Percentiles rank a stretch among this genome's conserved stretches.
Conservation (phyloP, 2,329 filamentous ascomycete species). For the Fusarium succisae region DNA sequence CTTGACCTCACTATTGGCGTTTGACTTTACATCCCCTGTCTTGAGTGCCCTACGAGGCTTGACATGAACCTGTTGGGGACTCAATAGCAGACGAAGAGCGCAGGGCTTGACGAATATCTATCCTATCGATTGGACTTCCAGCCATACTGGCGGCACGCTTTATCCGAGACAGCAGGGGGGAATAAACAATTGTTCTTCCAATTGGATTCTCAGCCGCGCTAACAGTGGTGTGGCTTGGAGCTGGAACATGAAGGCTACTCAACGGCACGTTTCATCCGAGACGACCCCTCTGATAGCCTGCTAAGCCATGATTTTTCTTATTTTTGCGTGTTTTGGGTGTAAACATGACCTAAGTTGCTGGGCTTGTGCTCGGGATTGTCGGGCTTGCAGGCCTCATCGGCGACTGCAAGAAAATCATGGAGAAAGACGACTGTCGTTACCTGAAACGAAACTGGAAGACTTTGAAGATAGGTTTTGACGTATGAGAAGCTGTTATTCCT, state of each 20-base stretch:
- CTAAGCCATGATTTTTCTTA: no score
- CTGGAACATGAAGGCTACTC: not conserved
- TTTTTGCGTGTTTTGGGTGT: fast-evolving
- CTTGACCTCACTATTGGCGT: not conserved
- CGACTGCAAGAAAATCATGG: no score
- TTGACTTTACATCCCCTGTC: not conserved
- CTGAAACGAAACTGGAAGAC: no score
- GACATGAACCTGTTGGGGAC: not conserved
- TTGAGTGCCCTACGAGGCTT: not conserved
- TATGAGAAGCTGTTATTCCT: no score
- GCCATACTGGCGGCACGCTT: not conserved
- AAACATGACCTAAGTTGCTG: no score
- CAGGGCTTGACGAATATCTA: not conserved
- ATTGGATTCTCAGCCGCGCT: not conserved
- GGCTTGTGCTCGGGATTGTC: no score
- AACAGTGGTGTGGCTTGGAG: not conserved
- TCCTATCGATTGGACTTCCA: not conserved
- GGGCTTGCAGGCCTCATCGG: fast-evolving
- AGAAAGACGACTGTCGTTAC: no score
- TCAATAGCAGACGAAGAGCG: not conserved
- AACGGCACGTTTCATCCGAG: not conserved
- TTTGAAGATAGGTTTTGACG: no score
- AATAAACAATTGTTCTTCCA: fast-evolving
- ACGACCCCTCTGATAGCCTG: not conserved
- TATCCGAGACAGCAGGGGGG: not conserved